These are phyloP conservation scores for Chalciporus sphaerocephalus DNA, from an alignment of 768 basidiomycete genomes.

Conservation along the genomic window DNA sequence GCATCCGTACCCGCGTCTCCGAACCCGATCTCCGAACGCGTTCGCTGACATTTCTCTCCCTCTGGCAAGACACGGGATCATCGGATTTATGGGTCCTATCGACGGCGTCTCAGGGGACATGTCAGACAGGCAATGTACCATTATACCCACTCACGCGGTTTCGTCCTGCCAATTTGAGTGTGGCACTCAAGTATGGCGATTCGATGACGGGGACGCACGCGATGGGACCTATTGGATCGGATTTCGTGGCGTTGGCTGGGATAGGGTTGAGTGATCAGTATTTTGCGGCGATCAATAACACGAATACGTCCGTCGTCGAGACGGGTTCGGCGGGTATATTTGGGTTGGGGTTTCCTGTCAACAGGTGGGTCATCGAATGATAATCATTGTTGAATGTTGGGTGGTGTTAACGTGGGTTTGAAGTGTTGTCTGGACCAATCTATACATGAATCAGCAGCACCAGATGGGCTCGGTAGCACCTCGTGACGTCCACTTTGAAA, in stretches of 20 bases:
- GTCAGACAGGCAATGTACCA: constrained; percentile 36
- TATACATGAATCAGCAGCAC: constrained; percentile 27
- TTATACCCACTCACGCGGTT: constrained; percentile 51
- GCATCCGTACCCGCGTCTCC: constrained; percentile 6
- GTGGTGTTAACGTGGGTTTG: constrained; percentile 1
- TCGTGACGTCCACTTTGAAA: constrained; percentile 1
- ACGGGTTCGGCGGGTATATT: constrained; percentile 63
- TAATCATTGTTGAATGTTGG: not conserved
- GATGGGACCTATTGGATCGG: constrained; percentile 56
- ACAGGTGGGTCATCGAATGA: constrained; percentile 53
- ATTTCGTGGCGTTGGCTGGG: constrained; percentile 52
- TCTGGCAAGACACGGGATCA: constrained; percentile 64
- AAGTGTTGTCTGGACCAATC: constrained; percentile 45
- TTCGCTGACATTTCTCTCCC: constrained; percentile 1
- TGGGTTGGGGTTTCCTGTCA: constrained; percentile 70
- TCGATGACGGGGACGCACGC: constrained; percentile 68
- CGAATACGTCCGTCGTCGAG: constrained; percentile 58
- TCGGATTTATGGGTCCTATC: constrained; percentile 75
- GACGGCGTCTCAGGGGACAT: constrained; percentile 45
- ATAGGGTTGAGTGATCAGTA: constrained; percentile 48
- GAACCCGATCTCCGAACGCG: not conserved
- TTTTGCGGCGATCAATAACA: constrained; percentile 64
- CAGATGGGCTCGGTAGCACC: not conserved
- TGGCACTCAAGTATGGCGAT: constrained; percentile 62
- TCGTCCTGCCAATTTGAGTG: constrained; percentile 43